phyloP scores from a whole-genome alignment of 2,329 filamentous ascomycete species.

The Microsporum ferrugineum region DNA sequence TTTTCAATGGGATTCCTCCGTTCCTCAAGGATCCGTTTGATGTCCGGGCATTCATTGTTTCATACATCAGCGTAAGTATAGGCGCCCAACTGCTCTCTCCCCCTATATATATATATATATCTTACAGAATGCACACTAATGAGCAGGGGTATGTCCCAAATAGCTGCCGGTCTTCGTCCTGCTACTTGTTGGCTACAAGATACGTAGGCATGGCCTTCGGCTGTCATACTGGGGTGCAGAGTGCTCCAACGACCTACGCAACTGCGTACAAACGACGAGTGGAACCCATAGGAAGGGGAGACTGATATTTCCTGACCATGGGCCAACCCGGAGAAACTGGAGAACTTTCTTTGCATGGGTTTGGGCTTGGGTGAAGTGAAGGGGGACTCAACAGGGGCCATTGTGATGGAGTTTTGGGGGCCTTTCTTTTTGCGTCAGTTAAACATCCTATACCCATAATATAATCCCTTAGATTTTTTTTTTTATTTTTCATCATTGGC shows the following conservation, averaged over 20 bases:
- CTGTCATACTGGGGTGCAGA: conserved; percentile 27
- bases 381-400: not conserved
- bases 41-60: conserved; percentile 28
- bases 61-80: conserved; percentile 31
- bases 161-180: conserved; percentile 30
- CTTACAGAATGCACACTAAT: not conserved
- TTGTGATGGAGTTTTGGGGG: not conserved
- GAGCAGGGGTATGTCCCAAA: not conserved
- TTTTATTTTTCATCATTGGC: not conserved
- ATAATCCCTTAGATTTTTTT: not conserved
- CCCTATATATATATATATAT: too few species aligned
- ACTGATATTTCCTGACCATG: conserved; percentile 28
- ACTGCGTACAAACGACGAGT: conserved; percentile 27
- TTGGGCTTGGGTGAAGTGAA: conserved; percentile 30
- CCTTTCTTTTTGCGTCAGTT: not conserved
- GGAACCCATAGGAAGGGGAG: conserved; percentile 23
- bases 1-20: conserved; percentile 16
- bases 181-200: conserved; percentile 29
- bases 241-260: conserved; percentile 27
- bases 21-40: conserved; percentile 24
- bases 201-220: conserved; percentile 27
- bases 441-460: not conserved
- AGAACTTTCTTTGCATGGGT: conserved; percentile 25
- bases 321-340: conserved; percentile 24
- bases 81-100: not conserved